A percentile compares a stretch with the other conserved stretches of the same genome.
Conservation (phyloP, 163 green algal genomes). For the Volvox carteri region DNA sequence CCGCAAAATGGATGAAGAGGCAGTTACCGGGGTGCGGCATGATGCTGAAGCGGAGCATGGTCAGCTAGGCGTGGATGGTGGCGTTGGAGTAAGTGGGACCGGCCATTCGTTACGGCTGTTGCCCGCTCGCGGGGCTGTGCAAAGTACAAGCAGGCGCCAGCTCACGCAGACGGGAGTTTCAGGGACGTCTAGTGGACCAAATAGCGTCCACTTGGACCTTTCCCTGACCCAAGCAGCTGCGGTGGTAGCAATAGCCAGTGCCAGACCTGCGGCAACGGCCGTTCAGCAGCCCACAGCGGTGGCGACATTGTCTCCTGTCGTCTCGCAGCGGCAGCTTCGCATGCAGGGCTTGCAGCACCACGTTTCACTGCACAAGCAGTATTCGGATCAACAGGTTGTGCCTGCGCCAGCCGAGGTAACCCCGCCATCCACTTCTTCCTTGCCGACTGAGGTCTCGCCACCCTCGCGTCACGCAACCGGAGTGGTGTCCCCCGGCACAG, state of each 20-base stretch:
- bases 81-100: neutral
- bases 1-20: neutral
- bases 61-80: neutral
- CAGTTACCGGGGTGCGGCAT: neutral
- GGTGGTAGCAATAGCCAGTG: neutral
- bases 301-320: neutral
- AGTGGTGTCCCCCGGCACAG: constrained; percentile 1
- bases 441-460: neutral
- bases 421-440: neutral
- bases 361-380: neutral
- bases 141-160: constrained; percentile 14
- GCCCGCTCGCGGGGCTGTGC: neutral
- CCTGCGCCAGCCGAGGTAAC: neutral
- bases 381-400: neutral
- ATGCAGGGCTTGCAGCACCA: neutral
- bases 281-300: neutral
- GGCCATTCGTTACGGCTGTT: neutral
- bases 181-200: neutral
- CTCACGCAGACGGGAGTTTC: neutral
- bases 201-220: constrained; percentile 15
- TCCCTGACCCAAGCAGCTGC: constrained; percentile 34
- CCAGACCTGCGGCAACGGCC: neutral
- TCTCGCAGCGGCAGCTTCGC: neutral
- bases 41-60: neutral
- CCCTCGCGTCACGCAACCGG: neutral